Evolutionary conservation across 805 yeast species (phyloP).

Genomic region (Limtongia smithiae): DNA sequence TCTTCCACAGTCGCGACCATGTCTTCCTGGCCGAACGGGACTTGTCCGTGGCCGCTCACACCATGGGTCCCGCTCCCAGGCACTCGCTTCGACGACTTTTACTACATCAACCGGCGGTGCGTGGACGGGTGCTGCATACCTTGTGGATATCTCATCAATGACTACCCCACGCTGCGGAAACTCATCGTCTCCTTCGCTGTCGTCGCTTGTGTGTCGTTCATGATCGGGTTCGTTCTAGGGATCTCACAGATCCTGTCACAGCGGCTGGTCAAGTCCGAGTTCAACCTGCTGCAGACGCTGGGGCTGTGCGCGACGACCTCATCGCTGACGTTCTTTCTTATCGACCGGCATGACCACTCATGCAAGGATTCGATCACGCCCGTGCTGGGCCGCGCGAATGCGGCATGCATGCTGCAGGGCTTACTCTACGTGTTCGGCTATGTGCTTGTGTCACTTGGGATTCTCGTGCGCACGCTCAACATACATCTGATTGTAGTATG

Average conservation of each 20-base stretch:
- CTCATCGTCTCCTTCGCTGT: constrained; percentile 11
- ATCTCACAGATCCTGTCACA: constrained; percentile 20
- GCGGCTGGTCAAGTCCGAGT: constrained; percentile 24
- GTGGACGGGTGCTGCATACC: constrained; percentile 23
- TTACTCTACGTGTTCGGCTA: constrained; percentile 20
- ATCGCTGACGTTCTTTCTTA: constrained; percentile 15
- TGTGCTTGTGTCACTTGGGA: constrained; percentile 13
- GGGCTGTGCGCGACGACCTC: constrained; percentile 8
- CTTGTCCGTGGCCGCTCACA: constrained; percentile 17
- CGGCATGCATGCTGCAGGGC: constrained; percentile 22
- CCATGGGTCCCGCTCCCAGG: constrained; percentile 11
- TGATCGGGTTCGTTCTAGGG: constrained; percentile 13
- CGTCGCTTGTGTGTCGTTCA: constrained; percentile 18
- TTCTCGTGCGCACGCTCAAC: constrained; percentile 15
- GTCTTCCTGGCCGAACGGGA: background rate
- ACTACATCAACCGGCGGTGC: constrained; percentile 7
- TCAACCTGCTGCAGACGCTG: constrained; percentile 16
- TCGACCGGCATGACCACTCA: constrained; percentile 5
- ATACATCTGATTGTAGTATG: constrained; percentile 20
- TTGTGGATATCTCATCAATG: constrained; percentile 11
- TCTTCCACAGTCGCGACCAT: background rate
- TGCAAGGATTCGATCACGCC: constrained; percentile 23
- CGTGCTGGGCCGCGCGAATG: constrained; percentile 13
- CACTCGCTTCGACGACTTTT: background rate
- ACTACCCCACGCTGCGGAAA: background rate